Conservation (phyloP, 805 yeast genomes). For the Ogataea naganishii region DNA sequence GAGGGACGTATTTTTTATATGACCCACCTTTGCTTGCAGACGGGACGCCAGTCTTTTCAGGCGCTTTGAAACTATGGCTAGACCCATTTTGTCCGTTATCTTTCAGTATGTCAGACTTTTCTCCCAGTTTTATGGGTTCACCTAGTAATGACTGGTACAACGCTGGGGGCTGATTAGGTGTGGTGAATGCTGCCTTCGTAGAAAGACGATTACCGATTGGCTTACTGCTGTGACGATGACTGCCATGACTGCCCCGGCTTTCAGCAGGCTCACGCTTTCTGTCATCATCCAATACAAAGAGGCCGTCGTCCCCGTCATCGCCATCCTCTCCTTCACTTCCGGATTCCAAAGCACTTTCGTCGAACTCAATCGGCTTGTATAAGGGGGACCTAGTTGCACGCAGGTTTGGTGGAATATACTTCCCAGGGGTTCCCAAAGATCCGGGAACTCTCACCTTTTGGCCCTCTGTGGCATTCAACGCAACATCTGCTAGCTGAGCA, state of each 20-base stretch:
- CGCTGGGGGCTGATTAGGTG: too few species aligned
- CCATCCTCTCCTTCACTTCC: conserved; percentile 22
- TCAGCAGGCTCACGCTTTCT: conserved; percentile 7
- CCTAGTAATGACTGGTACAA: conserved; percentile 5
- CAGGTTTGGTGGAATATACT: conserved; percentile 66
- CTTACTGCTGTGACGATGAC: neutral
- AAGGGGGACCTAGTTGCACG: conserved; percentile 23
- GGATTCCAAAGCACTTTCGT: conserved; percentile 14
- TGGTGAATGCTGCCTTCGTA: conserved; percentile 3
- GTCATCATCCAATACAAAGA: conserved; percentile 30
- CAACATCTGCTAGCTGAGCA: too few species aligned
- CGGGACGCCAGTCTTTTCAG: conserved; percentile 1
- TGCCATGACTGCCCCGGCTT: conserved; percentile 3
- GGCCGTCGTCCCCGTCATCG: conserved; percentile 24
- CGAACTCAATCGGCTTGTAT: conserved; percentile 4
- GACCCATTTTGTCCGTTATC: neutral
- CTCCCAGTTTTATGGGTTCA: conserved; percentile 12
- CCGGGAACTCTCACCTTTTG: conserved; percentile 9
- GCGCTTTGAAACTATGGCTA: neutral
- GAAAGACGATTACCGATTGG: conserved; percentile 2
- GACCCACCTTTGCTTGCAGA: conserved; percentile 3
- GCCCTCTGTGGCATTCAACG: neutral
- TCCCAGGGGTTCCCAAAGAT: conserved; percentile 33
- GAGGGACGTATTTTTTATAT: conserved; percentile 35
- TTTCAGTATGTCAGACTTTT: conserved; percentile 3